These are phyloP conservation scores for Hypoxylon sp. DNA, from an alignment of 2,329 filamentous ascomycete genomes.

Conservation along the genomic window DNA sequence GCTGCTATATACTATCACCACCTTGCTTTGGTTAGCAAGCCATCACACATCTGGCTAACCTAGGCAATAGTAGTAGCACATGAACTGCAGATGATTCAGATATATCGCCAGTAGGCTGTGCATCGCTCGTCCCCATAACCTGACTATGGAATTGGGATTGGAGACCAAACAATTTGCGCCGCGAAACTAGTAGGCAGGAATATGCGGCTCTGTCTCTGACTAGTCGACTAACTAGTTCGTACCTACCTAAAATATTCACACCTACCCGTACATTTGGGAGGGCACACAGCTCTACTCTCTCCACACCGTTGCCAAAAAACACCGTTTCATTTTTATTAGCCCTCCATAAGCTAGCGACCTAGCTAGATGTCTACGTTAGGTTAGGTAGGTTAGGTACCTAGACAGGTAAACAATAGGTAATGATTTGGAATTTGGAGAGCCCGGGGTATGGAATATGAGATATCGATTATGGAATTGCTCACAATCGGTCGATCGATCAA, in stretches of 20 bases:
- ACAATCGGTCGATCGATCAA: constrained; percentile 11
- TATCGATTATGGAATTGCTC: neutral
- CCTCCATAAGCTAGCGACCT: constrained; percentile 7
- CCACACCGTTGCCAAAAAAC: constrained; percentile 2
- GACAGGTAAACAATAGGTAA: constrained; percentile 6
- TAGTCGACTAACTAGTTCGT: neutral
- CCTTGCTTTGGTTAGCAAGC: neutral
- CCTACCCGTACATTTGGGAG: neutral
- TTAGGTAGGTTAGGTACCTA: neutral
- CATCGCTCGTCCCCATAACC: neutral
- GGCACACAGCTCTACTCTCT: neutral
- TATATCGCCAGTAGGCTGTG: neutral
- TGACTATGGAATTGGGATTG: neutral
- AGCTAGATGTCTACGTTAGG: neutral
- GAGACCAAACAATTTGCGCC: neutral
- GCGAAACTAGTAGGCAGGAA: neutral
- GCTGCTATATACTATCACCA: neutral
- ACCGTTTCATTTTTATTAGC: constrained; percentile 26
- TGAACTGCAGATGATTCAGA: neutral
- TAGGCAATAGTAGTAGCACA: neutral
- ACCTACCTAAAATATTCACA: neutral
- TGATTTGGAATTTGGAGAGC: constrained; percentile 2
- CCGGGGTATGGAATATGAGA: neutral
- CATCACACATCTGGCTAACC: neutral
- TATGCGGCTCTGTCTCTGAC: constrained; percentile 3